phyloP scores from a whole-genome alignment of 805 yeast genomes.

The Ogataea naganishii region DNA sequence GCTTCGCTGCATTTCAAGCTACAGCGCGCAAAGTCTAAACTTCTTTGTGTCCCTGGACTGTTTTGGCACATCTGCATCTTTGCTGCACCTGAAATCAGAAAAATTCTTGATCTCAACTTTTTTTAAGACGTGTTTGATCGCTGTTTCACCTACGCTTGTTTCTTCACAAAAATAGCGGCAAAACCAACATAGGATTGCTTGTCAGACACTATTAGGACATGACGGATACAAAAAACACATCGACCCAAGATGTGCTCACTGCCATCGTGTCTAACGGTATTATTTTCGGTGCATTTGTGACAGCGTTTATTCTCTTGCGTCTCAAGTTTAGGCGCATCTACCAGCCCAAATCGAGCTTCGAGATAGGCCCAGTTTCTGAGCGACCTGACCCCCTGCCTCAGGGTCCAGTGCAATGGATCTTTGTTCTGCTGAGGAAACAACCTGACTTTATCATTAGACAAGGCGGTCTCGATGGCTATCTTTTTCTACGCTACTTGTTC shows the following conservation, averaged over 20 bases:
- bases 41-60: too few species aligned
- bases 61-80: too few species aligned
- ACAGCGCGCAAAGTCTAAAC: too few species aligned
- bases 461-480: conserved; percentile 91
- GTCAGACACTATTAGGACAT: conserved; percentile 6
- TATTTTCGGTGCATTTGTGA: conserved; percentile 53
- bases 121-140: too few species aligned
- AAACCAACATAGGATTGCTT: neutral
- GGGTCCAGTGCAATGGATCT: conserved; percentile 66
- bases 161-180: neutral
- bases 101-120: too few species aligned
- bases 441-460: conserved; percentile 74
- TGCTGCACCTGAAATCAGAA: too few species aligned
- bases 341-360: conserved; percentile 68
- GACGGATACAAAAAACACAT: conserved; percentile 30
- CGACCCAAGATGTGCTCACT: conserved; percentile 70
- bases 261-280: conserved; percentile 61
- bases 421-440: conserved; percentile 52
- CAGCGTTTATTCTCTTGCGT: conserved; percentile 57
- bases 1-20: too few species aligned
- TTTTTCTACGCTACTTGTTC: conserved; percentile 72
- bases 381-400: conserved; percentile 67
- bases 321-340: conserved; percentile 65
- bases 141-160: too few species aligned
- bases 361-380: conserved; percentile 47